phyloP scores from a whole-genome alignment of 805 yeast species.

The Wickerhamomyces mucosus region DNA sequence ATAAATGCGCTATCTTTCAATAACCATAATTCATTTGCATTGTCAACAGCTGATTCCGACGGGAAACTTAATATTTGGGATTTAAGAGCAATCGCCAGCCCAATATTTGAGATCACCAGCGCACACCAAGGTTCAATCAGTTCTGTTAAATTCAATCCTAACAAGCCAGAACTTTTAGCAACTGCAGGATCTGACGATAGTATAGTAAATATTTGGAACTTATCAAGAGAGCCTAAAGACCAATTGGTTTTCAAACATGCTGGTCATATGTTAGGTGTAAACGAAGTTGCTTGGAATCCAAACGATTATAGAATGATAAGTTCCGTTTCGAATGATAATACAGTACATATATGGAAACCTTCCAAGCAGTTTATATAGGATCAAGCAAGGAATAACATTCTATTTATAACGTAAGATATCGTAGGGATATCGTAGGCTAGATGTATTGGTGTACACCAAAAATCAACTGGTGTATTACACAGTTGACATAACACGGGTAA shows the following conservation, averaged over 20 bases:
- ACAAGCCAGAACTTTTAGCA: slow-evolving; percentile 43
- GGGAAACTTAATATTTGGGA: slow-evolving; percentile 62
- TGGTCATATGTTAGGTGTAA: slow-evolving; percentile 84
- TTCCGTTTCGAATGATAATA: slow-evolving; percentile 77
- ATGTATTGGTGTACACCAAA: too few relatives aligned
- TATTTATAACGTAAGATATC: too few relatives aligned
- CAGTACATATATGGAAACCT: slow-evolving; percentile 84
- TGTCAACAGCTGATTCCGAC: slow-evolving; percentile 58
- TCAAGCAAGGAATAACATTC: too few relatives aligned
- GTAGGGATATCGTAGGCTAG: too few relatives aligned
- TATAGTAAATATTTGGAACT: slow-evolving; percentile 54
- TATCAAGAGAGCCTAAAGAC: slow-evolving; percentile 22
- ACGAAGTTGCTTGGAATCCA: slow-evolving; percentile 76
- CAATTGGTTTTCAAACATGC: slow-evolving; percentile 56
- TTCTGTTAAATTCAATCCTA: slow-evolving; percentile 66
- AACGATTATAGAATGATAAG: slow-evolving; percentile 62
- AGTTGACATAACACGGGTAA: too few relatives aligned
- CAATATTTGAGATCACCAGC: slow-evolving; percentile 20
- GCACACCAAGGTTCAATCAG: slow-evolving; percentile 50
- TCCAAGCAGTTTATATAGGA: too few relatives aligned
- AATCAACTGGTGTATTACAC: too few relatives aligned
- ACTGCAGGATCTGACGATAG: slow-evolving; percentile 59
- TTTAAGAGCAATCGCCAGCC: slow-evolving; percentile 33
- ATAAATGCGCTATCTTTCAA: slow-evolving; percentile 55
- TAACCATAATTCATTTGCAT: slow-evolving; percentile 40